phyloP scores from a whole-genome alignment of 2,329 filamentous ascomycete genomes.

The Gremmenia infestans region DNA sequence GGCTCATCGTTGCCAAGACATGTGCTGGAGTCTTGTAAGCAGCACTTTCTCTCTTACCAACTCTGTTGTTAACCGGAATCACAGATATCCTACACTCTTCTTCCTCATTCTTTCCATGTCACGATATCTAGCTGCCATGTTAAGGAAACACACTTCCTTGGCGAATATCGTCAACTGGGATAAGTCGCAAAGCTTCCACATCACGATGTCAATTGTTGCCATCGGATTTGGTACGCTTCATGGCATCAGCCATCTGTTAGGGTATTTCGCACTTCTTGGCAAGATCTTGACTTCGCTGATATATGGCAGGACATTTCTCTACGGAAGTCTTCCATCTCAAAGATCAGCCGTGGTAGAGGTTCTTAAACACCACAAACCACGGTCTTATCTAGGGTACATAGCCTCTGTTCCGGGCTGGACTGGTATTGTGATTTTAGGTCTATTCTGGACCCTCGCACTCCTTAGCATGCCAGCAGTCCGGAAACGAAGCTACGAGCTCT shows the following conservation, averaged over 20 bases:
- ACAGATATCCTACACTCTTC: conserved; percentile 45
- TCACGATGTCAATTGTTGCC: conserved; percentile 47
- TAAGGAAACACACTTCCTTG: conserved; percentile 46
- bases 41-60: no score
- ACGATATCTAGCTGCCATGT: conserved; percentile 48
- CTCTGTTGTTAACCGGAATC: not conserved
- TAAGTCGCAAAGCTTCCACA: conserved; percentile 49
- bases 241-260: conserved; percentile 48
- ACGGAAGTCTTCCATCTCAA: conserved; percentile 41
- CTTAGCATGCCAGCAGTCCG: conserved; percentile 47
- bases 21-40: conserved; percentile 48
- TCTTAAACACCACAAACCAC: conserved; percentile 36
- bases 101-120: conserved; percentile 56
- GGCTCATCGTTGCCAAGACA: conserved; percentile 50
- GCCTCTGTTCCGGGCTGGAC: conserved; percentile 44
- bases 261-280: conserved; percentile 20
- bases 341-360: conserved; percentile 37
- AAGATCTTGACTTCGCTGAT: not conserved
- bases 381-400: conserved; percentile 42
- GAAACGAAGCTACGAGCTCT: conserved; percentile 50
- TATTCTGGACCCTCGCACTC: conserved; percentile 45
- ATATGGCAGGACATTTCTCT: conserved; percentile 38
- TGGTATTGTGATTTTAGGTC: conserved; percentile 43
- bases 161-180: conserved; percentile 53
- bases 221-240: conserved; percentile 48